Evolutionary conservation across 1,284 basidiomycete genomes (phyloP).

Genomic region (Pholiota adiposa): DNA sequence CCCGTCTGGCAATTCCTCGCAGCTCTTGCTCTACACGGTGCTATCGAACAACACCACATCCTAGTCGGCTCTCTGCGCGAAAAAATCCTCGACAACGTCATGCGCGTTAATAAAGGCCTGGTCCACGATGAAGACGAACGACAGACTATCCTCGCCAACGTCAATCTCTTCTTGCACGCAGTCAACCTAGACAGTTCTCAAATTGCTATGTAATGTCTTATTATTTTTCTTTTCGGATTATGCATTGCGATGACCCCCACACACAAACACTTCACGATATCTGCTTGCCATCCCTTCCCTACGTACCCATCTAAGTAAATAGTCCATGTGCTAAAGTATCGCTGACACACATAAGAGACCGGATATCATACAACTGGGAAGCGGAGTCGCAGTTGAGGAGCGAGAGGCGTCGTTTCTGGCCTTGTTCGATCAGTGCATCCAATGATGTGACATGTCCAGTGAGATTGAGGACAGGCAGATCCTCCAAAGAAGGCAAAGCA

Average conservation of each 20-base stretch:
- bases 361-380: constrained; percentile 25
- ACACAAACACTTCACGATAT: constrained; percentile 20
- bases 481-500: constrained; percentile 54
- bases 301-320: constrained; percentile 13
- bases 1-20: constrained; percentile 94
- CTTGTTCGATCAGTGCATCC: constrained; percentile 40
- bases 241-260: background rate
- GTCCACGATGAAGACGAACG: constrained; percentile 71
- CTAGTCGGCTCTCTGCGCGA: constrained; percentile 89
- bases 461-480: constrained; percentile 71
- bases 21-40: constrained; percentile 85
- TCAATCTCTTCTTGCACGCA: constrained; percentile 86
- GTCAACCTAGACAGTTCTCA: constrained; percentile 85
- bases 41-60: constrained; percentile 82
- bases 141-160: constrained; percentile 74
- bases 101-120: constrained; percentile 78
- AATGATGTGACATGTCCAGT: constrained; percentile 59
- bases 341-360: constrained; percentile 31
- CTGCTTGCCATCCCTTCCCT: constrained; percentile 14
- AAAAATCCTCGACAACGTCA: constrained; percentile 89
- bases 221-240: constrained; percentile 15
- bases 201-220: constrained; percentile 59
- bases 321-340: constrained; percentile 4
- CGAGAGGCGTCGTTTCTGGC: constrained; percentile 27
- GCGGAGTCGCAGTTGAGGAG: constrained; percentile 28